These are phyloP conservation scores for Phytophthora cryptogea DNA, from an alignment of 352 stramenopile species.

Conservation along the genomic window DNA sequence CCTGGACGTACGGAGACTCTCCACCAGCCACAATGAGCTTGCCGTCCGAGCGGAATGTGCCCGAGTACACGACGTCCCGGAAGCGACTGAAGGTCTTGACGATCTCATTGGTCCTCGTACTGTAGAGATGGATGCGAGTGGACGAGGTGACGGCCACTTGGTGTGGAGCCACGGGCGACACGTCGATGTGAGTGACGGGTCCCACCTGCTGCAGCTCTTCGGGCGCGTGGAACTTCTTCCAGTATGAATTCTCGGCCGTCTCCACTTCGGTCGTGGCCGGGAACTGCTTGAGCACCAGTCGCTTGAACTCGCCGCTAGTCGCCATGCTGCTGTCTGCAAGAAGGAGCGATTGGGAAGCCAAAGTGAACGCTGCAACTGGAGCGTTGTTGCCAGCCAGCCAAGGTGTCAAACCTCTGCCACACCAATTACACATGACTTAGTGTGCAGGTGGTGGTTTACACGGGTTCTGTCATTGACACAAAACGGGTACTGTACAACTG, in stretches of 20 bases:
- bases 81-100: slow-evolving; percentile 91
- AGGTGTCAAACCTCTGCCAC: slow-evolving; percentile 1
- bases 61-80: slow-evolving; percentile 86
- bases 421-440: slow-evolving; percentile 1
- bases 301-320: slow-evolving; percentile 83
- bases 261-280: slow-evolving; percentile 75
- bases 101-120: slow-evolving; percentile 80
- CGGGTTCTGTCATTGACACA: too few species aligned
- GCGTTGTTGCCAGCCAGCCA: slow-evolving; percentile 25
- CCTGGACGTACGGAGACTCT: slow-evolving; percentile 75
- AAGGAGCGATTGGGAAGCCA: neutral
- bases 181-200: slow-evolving; percentile 84
- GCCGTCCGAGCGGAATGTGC: slow-evolving; percentile 86
- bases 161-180: slow-evolving; percentile 75
- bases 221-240: slow-evolving; percentile 88
- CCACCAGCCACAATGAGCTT: slow-evolving; percentile 87
- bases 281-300: slow-evolving; percentile 89
- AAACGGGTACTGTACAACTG: too few species aligned
- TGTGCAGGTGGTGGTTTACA: neutral
- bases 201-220: slow-evolving; percentile 87
- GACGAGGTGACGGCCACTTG: slow-evolving; percentile 89
- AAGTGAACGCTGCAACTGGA: slow-evolving; percentile 18
- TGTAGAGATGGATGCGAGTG: slow-evolving; percentile 88
- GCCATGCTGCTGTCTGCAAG: slow-evolving; percentile 40
- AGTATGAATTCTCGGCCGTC: slow-evolving; percentile 84